Conservation (phyloP, 139 green algal genomes). For the Micractinium conductrix region DNA sequence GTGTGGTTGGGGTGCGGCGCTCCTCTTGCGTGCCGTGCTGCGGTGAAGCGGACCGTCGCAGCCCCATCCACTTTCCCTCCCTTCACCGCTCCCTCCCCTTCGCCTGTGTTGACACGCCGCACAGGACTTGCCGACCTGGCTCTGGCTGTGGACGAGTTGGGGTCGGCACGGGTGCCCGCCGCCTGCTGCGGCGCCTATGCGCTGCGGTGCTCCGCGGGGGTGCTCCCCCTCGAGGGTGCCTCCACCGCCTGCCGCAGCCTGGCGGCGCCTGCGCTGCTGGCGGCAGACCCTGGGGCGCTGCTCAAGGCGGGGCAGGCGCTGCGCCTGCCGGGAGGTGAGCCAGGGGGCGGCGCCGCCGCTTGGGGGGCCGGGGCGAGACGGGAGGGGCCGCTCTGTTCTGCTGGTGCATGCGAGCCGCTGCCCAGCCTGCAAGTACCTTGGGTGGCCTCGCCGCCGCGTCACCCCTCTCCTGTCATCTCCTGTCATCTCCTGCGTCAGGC, state of each 20-base stretch:
- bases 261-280: slow-evolving; percentile 19
- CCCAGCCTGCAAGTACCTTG: too few species aligned
- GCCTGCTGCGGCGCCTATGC: slow-evolving; percentile 39
- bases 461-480: too few species aligned
- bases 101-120: too few species aligned
- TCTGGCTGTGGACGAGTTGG: slow-evolving; percentile 39
- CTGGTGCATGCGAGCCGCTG: too few species aligned
- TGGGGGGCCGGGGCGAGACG: too few species aligned
- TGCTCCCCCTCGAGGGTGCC: slow-evolving; percentile 35
- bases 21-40: too few species aligned
- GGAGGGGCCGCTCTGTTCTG: too few species aligned
- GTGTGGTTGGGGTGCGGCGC: too few species aligned
- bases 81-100: too few species aligned
- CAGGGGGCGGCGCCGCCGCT: neutral
- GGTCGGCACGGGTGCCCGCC: slow-evolving; percentile 17
- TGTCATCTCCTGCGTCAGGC: neutral
- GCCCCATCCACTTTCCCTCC: too few species aligned
- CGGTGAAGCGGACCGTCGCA: too few species aligned
- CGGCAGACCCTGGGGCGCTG: slow-evolving; percentile 11
- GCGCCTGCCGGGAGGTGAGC: slow-evolving; percentile 33
- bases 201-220: slow-evolving; percentile 34
- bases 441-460: too few species aligned
- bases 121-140: slow-evolving; percentile 37
- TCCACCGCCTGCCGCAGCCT: slow-evolving; percentile 12
- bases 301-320: slow-evolving; percentile 34